These are phyloP conservation scores for Ambrosia artemisiifolia DNA, from an alignment of 129 eudicot genomes.

Conservation along the genomic window DNA sequence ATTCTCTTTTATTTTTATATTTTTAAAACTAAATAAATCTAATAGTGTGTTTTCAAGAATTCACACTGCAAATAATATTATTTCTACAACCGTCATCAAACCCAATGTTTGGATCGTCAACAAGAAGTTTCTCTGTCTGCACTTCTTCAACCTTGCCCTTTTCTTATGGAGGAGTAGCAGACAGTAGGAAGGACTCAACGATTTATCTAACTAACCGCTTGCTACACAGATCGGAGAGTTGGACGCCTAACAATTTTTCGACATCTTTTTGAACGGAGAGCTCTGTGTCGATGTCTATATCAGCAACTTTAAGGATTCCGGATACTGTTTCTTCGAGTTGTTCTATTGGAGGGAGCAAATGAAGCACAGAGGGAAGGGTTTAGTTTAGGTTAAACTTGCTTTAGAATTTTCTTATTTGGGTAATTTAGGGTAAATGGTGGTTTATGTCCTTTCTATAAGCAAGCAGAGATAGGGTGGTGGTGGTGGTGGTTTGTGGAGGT, in stretches of 20 bases:
- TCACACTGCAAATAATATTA: constrained; percentile 54
- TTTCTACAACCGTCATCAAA: constrained; percentile 23
- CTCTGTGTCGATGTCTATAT: constrained; percentile 64
- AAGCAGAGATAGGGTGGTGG: no score
- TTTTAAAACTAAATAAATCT: background rate
- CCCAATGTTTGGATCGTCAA: constrained; percentile 1
- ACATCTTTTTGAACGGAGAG: constrained; percentile 46
- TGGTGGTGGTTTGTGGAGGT: no score
- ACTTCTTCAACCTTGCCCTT: background rate
- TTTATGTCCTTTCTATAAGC: no score
- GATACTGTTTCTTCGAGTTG: constrained; percentile 56
- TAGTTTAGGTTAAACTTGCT: no score
- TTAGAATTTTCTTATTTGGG: no score
- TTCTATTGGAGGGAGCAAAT: no score
- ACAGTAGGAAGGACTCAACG: constrained; percentile 62
- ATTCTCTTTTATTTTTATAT: no score
- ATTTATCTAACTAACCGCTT: constrained; percentile 47
- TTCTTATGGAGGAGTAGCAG: constrained; percentile 29
- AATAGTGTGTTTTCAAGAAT: constrained; percentile 26
- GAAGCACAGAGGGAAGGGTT: no score
- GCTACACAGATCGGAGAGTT: constrained; percentile 40
- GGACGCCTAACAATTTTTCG: constrained; percentile 45
- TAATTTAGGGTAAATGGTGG: no score
- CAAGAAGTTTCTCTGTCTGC: constrained; percentile 1
- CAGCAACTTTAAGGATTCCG: constrained; percentile 47